Conservation (phyloP, 257 asterid species). For the Perilla frutescens region DNA sequence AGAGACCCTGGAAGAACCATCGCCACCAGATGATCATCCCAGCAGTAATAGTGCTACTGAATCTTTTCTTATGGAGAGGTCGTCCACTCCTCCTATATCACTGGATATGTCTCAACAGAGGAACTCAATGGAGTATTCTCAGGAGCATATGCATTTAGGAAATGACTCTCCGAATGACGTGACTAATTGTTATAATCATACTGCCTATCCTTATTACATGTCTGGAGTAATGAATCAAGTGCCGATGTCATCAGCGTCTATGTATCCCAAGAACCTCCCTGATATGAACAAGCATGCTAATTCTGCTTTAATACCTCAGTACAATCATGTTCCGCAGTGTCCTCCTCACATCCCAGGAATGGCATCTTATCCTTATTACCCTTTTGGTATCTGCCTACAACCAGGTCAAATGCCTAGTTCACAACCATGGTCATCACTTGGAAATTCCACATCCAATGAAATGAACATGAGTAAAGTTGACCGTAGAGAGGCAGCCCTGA, state of each 20-base stretch:
- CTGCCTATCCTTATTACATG: conserved; percentile 66
- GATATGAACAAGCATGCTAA: conserved; percentile 56
- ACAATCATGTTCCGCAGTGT: conserved; percentile 63
- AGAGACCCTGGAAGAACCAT: conserved; percentile 41
- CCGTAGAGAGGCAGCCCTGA: conserved; percentile 89
- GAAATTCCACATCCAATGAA: conserved; percentile 48
- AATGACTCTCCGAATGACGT: conserved; percentile 53
- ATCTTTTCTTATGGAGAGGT: conserved; percentile 57
- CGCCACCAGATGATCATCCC: conserved; percentile 52
- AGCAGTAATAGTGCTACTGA: conserved; percentile 53
- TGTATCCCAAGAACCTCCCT: conserved; percentile 56
- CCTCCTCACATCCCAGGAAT: conserved; percentile 67
- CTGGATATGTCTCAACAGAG: conserved; percentile 55
- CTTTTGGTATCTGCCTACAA: conserved; percentile 67
- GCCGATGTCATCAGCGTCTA: conserved; percentile 53
- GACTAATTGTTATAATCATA: conserved; percentile 51
- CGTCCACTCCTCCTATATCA: conserved; percentile 64
- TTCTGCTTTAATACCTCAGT: conserved; percentile 63
- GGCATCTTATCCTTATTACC: conserved; percentile 70
- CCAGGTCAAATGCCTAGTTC: conserved; percentile 73
- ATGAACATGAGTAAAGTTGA: conserved; percentile 55
- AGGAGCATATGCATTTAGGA: conserved; percentile 48
- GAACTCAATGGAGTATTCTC: conserved; percentile 53
- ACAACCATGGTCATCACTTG: conserved; percentile 67
- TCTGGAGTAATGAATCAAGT: conserved; percentile 74